Base-by-base conservation (phyloP, 768 basidiomycete species). In the Tylopilus plumbeoviolaceoides region DNA sequence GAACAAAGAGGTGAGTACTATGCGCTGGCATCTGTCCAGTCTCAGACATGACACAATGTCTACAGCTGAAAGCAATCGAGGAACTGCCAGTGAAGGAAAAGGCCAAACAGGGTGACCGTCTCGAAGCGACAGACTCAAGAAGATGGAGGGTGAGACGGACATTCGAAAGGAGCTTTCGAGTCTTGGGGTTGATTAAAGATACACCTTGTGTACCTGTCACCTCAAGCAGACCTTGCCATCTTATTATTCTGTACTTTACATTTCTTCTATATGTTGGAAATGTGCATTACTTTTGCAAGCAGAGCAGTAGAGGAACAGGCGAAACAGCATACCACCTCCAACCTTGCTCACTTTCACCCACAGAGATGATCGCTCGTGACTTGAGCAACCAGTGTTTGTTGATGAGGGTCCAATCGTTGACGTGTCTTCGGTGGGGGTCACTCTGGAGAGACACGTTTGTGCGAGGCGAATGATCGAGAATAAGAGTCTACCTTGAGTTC, bases 21-120 rank as follows among this genome's bases (percentile, higher is more conserved):
- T 44, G n/a, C 53, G n/a, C n/a, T 23, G 18, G 33, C 20, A 2
- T n/a, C 14, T 10, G 9, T 40, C 21, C 7, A n/a, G n/a, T n/a
- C 30, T 31, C 14, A 10, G 15, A 7, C 4, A 1, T 15, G 12
- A 12, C 14, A 10, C n/a, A 20, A 15, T 17, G 14, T 40, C 6
- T 4, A 36, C 59, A 97, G 94, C 78, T 99, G 59, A 98, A 97
- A 69, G 95, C 95, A 17, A 98, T 99, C 59, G 93, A 98, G 20
- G 95, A 98, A 64, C 82, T 99, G 46, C n/a, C n/a, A n/a, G n/a
- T n/a, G n/a, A 98, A 98, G 75, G 91, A 90, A 59, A 93, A 94
- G 74, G 80, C 83, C 27, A 87, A 82, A 64, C 82, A 89, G 31
- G 95, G 97, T 1, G 95, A 98, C 69, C 82, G 87, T 50, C 78